Evolutionary conservation across 1,139 yeast genomes (phyloP).

Genomic region (Suhomyces coccinellae): DNA sequence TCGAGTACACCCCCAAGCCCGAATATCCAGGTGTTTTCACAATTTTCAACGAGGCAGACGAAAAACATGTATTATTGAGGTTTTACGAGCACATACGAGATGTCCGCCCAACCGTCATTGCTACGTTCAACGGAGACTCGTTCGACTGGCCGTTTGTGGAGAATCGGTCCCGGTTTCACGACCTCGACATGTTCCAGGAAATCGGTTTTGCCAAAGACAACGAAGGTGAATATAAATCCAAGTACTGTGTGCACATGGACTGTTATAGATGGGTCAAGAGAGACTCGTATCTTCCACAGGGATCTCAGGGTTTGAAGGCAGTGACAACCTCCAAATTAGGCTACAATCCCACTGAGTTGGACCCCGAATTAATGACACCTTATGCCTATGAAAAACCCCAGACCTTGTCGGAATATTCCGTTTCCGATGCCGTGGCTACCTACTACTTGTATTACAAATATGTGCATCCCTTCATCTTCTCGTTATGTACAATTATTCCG

Average conservation of each 20-base stretch:
- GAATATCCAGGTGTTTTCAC: slow-evolving; percentile 91
- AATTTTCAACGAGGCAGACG: slow-evolving; percentile 87
- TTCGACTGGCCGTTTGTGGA: slow-evolving; percentile 99
- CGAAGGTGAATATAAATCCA: slow-evolving; percentile 91
- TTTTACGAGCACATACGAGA: slow-evolving; percentile 93
- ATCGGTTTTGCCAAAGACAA: slow-evolving; percentile 90
- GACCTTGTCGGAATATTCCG: slow-evolving; percentile 90
- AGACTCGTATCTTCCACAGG: slow-evolving; percentile 96
- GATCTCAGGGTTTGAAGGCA: slow-evolving; percentile 97
- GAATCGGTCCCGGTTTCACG: slow-evolving; percentile 79
- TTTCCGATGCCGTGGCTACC: slow-evolving; percentile 99
- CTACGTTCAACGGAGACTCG: slow-evolving; percentile 97
- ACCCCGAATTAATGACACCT: slow-evolving; percentile 97
- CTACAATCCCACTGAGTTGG: slow-evolving; percentile 93
- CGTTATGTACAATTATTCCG: slow-evolving; percentile 93
- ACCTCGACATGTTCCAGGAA: slow-evolving; percentile 85
- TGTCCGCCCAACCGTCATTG: slow-evolving; percentile 88
- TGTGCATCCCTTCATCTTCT: slow-evolving; percentile 95
- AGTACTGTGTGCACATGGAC: slow-evolving; percentile 96
- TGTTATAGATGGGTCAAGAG: slow-evolving; percentile 99
- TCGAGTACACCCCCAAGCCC: slow-evolving; percentile 96
- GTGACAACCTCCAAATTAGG: slow-evolving; percentile 96
- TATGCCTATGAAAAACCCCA: slow-evolving; percentile 96
- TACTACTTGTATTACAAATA: slow-evolving; percentile 94
- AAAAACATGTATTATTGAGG: slow-evolving; percentile 66